A percentile compares a stretch with the other conserved stretches of the same genome.
phyloP scores from a whole-genome alignment of 305 asterid genomes.

The Rubia balearica region DNA sequence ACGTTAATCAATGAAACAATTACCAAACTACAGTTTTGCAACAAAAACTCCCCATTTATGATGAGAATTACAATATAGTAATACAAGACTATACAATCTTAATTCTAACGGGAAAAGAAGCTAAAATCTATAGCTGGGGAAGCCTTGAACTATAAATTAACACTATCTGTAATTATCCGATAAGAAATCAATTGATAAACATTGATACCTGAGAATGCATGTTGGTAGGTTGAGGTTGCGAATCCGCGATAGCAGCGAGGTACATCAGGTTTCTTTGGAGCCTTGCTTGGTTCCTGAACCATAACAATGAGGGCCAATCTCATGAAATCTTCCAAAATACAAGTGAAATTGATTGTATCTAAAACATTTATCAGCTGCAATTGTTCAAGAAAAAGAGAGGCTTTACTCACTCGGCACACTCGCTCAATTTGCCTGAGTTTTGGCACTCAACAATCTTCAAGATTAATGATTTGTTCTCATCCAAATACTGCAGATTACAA shows the following conservation, averaged over 20 bases:
- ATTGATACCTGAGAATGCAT: slow-evolving; percentile 77
- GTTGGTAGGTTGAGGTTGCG: slow-evolving; percentile 86
- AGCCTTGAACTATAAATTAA: too few relatives aligned
- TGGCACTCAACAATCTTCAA: slow-evolving; percentile 95
- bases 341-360: not conserved
- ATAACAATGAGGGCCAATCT: not conserved
- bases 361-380: slow-evolving; percentile 1
- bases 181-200: too few relatives aligned
- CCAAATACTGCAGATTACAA: slow-evolving; percentile 54
- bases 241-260: slow-evolving; percentile 96
- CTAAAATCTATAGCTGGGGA: too few relatives aligned
- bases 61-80: too few relatives aligned
- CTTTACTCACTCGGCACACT: slow-evolving; percentile 79
- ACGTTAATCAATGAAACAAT: too few relatives aligned
- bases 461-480: slow-evolving; percentile 90
- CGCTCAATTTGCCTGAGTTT: slow-evolving; percentile 75
- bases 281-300: slow-evolving; percentile 70
- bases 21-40: too few relatives aligned
- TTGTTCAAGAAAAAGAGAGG: not conserved
- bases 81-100: too few relatives aligned
- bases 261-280: slow-evolving; percentile 91
- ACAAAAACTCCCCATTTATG: too few relatives aligned
- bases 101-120: too few relatives aligned
- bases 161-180: too few relatives aligned
- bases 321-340: not conserved